These are phyloP conservation scores for Meyerozyma carpophila DNA, from an alignment of 1,139 yeast genomes.

Conservation along the genomic window DNA sequence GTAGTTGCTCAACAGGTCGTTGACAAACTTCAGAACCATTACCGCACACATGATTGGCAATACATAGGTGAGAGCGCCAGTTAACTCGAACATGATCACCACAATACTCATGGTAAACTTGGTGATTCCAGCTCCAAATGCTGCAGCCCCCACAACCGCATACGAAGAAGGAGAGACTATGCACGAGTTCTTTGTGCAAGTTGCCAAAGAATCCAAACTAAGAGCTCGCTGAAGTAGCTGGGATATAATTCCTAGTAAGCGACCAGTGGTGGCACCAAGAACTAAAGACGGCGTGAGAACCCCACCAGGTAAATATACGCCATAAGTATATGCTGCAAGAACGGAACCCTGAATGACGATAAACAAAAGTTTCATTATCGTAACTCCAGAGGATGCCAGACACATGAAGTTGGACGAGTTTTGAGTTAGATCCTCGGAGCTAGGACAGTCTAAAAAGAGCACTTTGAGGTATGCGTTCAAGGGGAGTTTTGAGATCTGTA, in stretches of 20 bases:
- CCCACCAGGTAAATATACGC: slow-evolving; percentile 70
- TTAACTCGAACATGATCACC: slow-evolving; percentile 51
- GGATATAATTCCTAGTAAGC: slow-evolving; percentile 60
- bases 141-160: slow-evolving; percentile 58
- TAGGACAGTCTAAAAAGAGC: slow-evolving; percentile 61
- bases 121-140: slow-evolving; percentile 53
- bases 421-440: slow-evolving; percentile 7
- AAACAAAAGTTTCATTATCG: slow-evolving; percentile 33
- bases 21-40: slow-evolving; percentile 45
- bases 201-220: slow-evolving; percentile 34
- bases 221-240: slow-evolving; percentile 43
- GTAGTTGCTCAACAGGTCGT: slow-evolving; percentile 40
- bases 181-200: slow-evolving; percentile 49
- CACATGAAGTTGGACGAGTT: slow-evolving; percentile 33
- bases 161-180: slow-evolving; percentile 55
- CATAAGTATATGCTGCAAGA: slow-evolving; percentile 59
- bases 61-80: slow-evolving; percentile 57
- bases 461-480: slow-evolving; percentile 50
- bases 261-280: slow-evolving; percentile 65
- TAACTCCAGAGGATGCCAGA: slow-evolving; percentile 19
- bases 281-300: slow-evolving; percentile 67
- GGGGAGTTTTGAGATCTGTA: slow-evolving; percentile 50
- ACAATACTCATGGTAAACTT: slow-evolving; percentile 54
- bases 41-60: slow-evolving; percentile 58
- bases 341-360: slow-evolving; percentile 52